Base-by-base conservation (phyloP, 2,329 filamentous ascomycete genomes). In the Clonostachys byssicola region DNA sequence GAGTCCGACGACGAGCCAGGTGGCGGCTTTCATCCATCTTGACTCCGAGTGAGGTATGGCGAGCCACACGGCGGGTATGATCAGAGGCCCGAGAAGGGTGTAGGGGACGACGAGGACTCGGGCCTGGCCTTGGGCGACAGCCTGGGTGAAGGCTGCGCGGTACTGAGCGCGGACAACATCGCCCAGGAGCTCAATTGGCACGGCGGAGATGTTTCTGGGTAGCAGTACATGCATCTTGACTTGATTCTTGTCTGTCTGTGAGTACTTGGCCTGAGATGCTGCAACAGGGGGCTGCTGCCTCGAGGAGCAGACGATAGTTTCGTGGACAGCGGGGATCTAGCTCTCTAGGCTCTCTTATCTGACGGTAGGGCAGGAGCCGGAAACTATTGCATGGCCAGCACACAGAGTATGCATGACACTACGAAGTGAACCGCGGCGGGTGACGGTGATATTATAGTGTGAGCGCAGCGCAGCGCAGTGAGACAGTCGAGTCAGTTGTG, bases 21-120 rank as follows among this genome's bases (percentile, higher is more conserved):
- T 56, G 34, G 71, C 67, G 9, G 56, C 64, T 53, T 78, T 78
- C 12, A 82, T 54, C 73, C 74, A 77, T 71, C 9, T 72, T 66
- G 33, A n/a, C 3, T 65, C 62, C 34, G 60, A 66, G 54, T 85
- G 80, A 2, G 80, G 78, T 49, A 85, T 67, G 43, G 73, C 63
- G 13, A 85, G 70, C 60, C 81, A 86, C 5, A 80, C 51, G 1
- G 73, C 60, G 0, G 78, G 76, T 3, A 85, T 47, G 40, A 80
- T 43, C 41, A 76, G 65, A 30, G 70, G 57, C 5, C 71, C 73
- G 18, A 79, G 49, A 7, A 82, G 49, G 47, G 70, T 65, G 48
- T 77, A 74, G 0, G 80, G 80, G 8, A 84, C 38, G 16, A 84
- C 55, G 16, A 83, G 65, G 3, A 77, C 79, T 40, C 63, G 64